Evolutionary conservation across 495 filamentous ascomycete genomes (phyloP).

Genomic region (Parathielavia hyrcaniae): DNA sequence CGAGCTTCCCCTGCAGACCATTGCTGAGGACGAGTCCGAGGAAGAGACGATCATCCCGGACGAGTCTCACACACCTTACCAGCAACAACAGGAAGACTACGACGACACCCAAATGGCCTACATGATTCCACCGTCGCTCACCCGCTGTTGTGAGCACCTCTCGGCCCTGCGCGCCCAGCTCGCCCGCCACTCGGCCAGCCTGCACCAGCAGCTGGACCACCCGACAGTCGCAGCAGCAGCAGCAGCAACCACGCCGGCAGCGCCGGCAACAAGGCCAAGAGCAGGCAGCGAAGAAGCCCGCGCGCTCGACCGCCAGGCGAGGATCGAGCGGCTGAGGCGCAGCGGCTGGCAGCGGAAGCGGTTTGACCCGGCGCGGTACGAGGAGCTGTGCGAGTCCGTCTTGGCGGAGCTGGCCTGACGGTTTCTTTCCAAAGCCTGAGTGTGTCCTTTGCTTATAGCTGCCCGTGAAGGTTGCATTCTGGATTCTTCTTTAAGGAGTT

Average conservation of each 20-base stretch:
- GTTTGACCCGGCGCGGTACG: constrained; percentile 45
- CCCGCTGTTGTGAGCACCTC: constrained; percentile 42
- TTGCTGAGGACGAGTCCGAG: constrained; percentile 18
- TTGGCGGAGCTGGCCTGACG: constrained; percentile 36
- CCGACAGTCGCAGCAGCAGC: constrained; percentile 11
- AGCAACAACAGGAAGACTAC: neutral
- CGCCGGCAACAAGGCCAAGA: constrained; percentile 12
- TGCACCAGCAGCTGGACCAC: constrained; percentile 28
- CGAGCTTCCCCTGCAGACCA: constrained; percentile 24
- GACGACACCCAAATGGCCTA: constrained; percentile 28
- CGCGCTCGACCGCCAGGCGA: constrained; percentile 31
- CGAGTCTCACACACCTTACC: neutral
- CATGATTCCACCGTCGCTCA: constrained; percentile 36
- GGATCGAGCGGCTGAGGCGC: constrained; percentile 44
- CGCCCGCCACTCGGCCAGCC: constrained; percentile 34
- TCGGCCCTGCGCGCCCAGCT: constrained; percentile 37
- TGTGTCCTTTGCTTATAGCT: too few relatives aligned
- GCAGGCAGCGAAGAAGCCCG: constrained; percentile 26
- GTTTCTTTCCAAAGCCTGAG: neutral
- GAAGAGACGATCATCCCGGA: neutral
- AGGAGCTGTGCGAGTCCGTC: constrained; percentile 43
- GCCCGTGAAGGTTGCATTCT: too few relatives aligned
- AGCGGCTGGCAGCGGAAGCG: constrained; percentile 45
- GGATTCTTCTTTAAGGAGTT: neutral
- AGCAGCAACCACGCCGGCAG: constrained; percentile 5